Evolutionary conservation across 805 yeast genomes (phyloP).

Genomic region (Barnettozyma wickerhamii): DNA sequence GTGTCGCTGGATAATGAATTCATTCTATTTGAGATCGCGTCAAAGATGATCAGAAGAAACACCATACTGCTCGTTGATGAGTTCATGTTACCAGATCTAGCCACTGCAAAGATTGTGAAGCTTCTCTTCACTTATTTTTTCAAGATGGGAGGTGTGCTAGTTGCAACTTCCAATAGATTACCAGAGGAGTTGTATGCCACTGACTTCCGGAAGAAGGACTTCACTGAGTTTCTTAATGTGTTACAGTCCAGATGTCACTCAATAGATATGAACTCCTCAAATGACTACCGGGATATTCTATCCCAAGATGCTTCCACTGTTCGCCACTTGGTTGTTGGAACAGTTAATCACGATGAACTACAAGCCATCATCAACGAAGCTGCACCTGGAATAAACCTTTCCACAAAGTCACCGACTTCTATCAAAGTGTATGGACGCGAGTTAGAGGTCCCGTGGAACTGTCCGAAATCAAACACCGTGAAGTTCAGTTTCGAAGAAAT

Average conservation of each 20-base stretch:
- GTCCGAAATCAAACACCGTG: slow-evolving; percentile 29
- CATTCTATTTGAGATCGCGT: slow-evolving; percentile 61
- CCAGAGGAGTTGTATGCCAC: slow-evolving; percentile 71
- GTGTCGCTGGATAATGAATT: slow-evolving; percentile 55
- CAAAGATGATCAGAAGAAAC: slow-evolving; percentile 51
- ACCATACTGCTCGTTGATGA: slow-evolving; percentile 66
- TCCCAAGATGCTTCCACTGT: slow-evolving; percentile 10
- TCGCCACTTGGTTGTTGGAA: slow-evolving; percentile 39
- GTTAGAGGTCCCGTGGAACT: slow-evolving; percentile 41
- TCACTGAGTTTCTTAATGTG: slow-evolving; percentile 51
- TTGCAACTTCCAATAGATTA: slow-evolving; percentile 68
- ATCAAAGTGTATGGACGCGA: slow-evolving; percentile 55
- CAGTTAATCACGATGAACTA: background rate
- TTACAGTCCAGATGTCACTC: slow-evolving; percentile 56
- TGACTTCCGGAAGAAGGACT: slow-evolving; percentile 55
- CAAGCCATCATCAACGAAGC: background rate
- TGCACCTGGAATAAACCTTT: background rate
- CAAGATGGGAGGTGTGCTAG: slow-evolving; percentile 69
- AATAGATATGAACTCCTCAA: slow-evolving; percentile 54
- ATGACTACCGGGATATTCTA: slow-evolving; percentile 47
- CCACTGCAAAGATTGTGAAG: slow-evolving; percentile 65
- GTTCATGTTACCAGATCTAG: slow-evolving; percentile 73
- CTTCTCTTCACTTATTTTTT: slow-evolving; percentile 64
- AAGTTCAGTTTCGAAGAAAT: slow-evolving; percentile 48
- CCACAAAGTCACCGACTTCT: slow-evolving; percentile 16